Conservation (phyloP, 1,284 basidiomycete genomes). For the Vanrija humicola region DNA sequence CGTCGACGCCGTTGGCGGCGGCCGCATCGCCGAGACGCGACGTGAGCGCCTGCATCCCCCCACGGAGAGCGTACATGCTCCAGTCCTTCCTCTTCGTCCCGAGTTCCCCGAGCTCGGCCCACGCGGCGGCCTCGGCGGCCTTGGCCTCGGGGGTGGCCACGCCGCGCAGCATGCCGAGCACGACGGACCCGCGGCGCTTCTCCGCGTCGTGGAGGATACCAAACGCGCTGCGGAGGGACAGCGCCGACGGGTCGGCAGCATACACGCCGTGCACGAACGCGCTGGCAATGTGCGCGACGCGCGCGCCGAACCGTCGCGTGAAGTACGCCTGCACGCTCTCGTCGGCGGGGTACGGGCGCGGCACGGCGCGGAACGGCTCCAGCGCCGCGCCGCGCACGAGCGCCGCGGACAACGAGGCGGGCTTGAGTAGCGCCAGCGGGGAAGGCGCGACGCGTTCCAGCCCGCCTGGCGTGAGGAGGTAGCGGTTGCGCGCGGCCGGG, state of each 20-base stretch:
- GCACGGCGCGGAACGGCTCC: conserved; percentile 58
- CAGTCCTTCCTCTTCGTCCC: conserved; percentile 33
- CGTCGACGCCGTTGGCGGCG: conserved; percentile 57
- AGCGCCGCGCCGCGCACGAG: conserved; percentile 57
- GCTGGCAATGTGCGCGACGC: conserved; percentile 72
- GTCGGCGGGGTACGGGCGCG: conserved; percentile 55
- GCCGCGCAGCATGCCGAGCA: conserved; percentile 62
- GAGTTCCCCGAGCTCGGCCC: conserved; percentile 16
- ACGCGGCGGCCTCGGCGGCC: conserved; percentile 14
- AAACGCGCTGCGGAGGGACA: conserved; percentile 76
- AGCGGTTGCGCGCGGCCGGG: conserved; percentile 44
- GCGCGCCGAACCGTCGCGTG: conserved; percentile 66
- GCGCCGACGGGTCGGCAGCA: conserved; percentile 69
- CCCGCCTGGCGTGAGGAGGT: conserved; percentile 25
- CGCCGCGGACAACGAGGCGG: neutral
- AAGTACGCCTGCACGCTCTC: conserved; percentile 81
- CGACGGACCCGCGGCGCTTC: conserved; percentile 61
- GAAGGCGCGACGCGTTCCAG: conserved; percentile 5
- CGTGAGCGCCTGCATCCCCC: conserved; percentile 71
- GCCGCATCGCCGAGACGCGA: conserved; percentile 55
- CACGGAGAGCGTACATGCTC: conserved; percentile 45
- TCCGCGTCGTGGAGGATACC: conserved; percentile 68
- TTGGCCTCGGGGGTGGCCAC: conserved; percentile 14
- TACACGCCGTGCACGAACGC: conserved; percentile 91
- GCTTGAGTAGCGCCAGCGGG: conserved; percentile 1